phyloP scores from a whole-genome alignment of 305 asterid genomes.

The Coffea humblotiana region DNA sequence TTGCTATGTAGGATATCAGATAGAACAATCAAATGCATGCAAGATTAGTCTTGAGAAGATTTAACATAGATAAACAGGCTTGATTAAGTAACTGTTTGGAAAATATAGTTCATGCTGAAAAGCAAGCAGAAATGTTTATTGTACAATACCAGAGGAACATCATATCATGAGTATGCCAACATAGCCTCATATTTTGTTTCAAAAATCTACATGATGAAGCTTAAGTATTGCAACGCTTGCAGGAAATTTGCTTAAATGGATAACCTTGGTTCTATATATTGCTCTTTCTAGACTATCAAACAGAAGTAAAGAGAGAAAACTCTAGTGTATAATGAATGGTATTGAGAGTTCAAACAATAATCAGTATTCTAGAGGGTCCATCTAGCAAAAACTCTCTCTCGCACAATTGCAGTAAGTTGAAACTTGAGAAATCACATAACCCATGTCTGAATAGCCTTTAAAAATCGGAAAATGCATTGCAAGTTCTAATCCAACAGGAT shows the following conservation, averaged over 20 bases:
- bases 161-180: background rate
- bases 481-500: background rate
- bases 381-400: background rate
- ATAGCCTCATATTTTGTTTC: background rate
- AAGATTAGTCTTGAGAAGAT: background rate
- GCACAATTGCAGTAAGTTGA: background rate
- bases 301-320: background rate
- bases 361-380: background rate
- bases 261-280: background rate
- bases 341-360: background rate
- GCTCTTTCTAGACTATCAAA: background rate
- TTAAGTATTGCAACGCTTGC: background rate
- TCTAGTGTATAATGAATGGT: background rate
- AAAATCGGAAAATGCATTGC: background rate
- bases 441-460: background rate
- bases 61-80: background rate
- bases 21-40: background rate
- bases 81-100: background rate
- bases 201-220: background rate
- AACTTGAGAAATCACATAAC: background rate
- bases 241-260: background rate
- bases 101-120: background rate
- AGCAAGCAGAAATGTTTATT: background rate
- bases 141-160: background rate
- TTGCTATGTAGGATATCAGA: background rate